A percentile compares a stretch with the other conserved stretches of the same genome.
These are phyloP conservation scores for Suhomyces maxii DNA, from an alignment of 1,139 yeast species.

Conservation along the genomic window DNA sequence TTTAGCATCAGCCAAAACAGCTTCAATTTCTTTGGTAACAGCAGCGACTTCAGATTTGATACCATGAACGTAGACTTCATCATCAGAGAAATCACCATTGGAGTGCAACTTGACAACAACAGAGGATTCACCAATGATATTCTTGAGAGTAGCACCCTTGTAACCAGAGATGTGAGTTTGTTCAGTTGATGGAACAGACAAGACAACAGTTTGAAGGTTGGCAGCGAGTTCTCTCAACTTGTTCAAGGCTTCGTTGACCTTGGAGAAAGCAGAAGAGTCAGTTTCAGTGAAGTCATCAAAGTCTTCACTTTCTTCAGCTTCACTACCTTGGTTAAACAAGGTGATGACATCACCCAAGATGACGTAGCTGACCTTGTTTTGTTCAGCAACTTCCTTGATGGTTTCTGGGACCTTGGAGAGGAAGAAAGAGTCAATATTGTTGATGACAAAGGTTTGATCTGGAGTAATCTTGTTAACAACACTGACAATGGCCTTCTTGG, in stretches of 20 bases:
- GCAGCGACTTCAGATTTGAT: conserved; percentile 54
- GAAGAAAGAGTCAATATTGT: conserved; percentile 73
- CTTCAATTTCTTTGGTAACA: conserved; percentile 53
- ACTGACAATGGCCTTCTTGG: conserved; percentile 68
- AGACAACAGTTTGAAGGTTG: conserved; percentile 50
- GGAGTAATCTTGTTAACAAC: conserved; percentile 77
- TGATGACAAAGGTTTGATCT: conserved; percentile 53
- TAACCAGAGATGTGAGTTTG: conserved; percentile 64
- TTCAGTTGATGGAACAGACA: conserved; percentile 54
- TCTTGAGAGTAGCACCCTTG: conserved; percentile 55
- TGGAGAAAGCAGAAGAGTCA: conserved; percentile 37
- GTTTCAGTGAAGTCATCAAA: conserved; percentile 29
- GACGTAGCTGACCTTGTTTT: conserved; percentile 54
- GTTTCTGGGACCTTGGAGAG: conserved; percentile 50
- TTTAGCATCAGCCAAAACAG: conserved; percentile 62
- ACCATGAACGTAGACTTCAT: conserved; percentile 66
- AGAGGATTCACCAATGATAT: conserved; percentile 44
- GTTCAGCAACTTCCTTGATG: conserved; percentile 46
- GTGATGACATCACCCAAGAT: conserved; percentile 49
- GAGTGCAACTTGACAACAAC: conserved; percentile 44
- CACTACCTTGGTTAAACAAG: conserved; percentile 31
- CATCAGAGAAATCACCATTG: conserved; percentile 43
- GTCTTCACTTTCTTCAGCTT: conserved; percentile 28
- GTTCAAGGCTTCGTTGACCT: conserved; percentile 52
- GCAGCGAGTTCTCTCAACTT: conserved; percentile 60